These are phyloP conservation scores for Tricholoma flavovirens DNA, from an alignment of 768 basidiomycete species.

Conservation along the genomic window DNA sequence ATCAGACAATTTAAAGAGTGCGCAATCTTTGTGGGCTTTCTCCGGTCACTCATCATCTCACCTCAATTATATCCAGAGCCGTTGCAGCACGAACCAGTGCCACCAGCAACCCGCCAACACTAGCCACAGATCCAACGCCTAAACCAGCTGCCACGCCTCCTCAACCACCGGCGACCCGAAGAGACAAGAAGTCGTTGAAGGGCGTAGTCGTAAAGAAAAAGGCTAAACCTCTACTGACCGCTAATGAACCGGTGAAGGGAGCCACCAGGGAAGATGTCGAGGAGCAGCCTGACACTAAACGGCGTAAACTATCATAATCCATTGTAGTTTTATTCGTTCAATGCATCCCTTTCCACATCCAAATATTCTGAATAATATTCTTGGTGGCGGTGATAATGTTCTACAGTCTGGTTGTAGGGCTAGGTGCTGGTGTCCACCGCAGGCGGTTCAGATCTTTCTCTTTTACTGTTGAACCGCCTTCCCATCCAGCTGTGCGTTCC, in stretches of 20 bases:
- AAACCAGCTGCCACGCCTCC: constrained; percentile 20
- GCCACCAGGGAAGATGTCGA: constrained; percentile 19
- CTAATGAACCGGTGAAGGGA: constrained; percentile 10
- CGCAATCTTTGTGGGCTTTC: constrained; percentile 10
- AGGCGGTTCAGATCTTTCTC: constrained; percentile 61
- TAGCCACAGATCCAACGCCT: constrained; percentile 28
- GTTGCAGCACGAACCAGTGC: constrained; percentile 65
- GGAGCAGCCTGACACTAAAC: constrained; percentile 45
- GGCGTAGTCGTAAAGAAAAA: constrained; percentile 82
- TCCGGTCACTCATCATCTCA: constrained; percentile 1
- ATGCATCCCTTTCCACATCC: neutral
- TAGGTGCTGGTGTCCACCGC: constrained; percentile 78
- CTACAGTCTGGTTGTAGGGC: constrained; percentile 17
- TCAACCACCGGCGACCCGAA: constrained; percentile 46
- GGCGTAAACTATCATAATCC: constrained; percentile 41
- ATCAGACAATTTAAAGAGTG: constrained; percentile 76
- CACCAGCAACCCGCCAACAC: constrained; percentile 39
- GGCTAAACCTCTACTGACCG: constrained; percentile 33
- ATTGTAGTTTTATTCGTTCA: constrained; percentile 4
- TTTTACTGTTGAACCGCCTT: constrained; percentile 34
- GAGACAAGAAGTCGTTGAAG: constrained; percentile 62
- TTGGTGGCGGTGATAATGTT: neutral
- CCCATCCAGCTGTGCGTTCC: constrained; percentile 55
- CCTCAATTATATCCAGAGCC: constrained; percentile 27
- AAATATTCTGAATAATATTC: neutral